These are phyloP conservation scores for Gloeophyllum trabeum DNA, from an alignment of 768 basidiomycete genomes.

Conservation along the genomic window DNA sequence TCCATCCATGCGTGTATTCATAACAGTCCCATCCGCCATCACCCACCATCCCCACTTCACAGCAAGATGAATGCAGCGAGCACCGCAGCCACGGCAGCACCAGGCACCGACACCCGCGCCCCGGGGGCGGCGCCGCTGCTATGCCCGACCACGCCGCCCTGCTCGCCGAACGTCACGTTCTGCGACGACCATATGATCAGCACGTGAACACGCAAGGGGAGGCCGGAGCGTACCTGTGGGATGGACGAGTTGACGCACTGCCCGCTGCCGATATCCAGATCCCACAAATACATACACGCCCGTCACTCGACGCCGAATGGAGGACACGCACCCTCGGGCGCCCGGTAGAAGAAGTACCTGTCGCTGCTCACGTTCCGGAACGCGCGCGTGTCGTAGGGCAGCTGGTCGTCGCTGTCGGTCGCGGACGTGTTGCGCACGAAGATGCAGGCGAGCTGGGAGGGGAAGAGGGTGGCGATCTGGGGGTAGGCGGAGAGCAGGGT, in stretches of 20 bases:
- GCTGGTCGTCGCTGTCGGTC: slow-evolving; percentile 19
- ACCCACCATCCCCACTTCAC: too few species aligned
- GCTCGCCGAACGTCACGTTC: slow-evolving; percentile 14
- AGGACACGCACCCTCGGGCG: slow-evolving; percentile 10
- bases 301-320: not conserved
- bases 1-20: too few species aligned
- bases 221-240: too few species aligned
- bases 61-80: too few species aligned
- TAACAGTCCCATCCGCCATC: too few species aligned
- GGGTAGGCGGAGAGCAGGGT: slow-evolving; percentile 15
- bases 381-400: slow-evolving; percentile 20
- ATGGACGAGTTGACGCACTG: slow-evolving; percentile 11
- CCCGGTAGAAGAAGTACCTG: slow-evolving; percentile 17
- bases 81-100: not conserved
- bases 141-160: slow-evolving; percentile 8
- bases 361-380: slow-evolving; percentile 18
- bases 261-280: slow-evolving; percentile 10
- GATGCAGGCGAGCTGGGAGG: slow-evolving; percentile 17
- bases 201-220: too few species aligned
- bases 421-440: slow-evolving; percentile 21
- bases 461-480: slow-evolving; percentile 14
- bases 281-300: slow-evolving; percentile 11
- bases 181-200: too few species aligned
- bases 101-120: not conserved
- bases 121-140: not conserved